Conservation (phyloP, 768 basidiomycete genomes). For the Lactifluus rugatus region DNA sequence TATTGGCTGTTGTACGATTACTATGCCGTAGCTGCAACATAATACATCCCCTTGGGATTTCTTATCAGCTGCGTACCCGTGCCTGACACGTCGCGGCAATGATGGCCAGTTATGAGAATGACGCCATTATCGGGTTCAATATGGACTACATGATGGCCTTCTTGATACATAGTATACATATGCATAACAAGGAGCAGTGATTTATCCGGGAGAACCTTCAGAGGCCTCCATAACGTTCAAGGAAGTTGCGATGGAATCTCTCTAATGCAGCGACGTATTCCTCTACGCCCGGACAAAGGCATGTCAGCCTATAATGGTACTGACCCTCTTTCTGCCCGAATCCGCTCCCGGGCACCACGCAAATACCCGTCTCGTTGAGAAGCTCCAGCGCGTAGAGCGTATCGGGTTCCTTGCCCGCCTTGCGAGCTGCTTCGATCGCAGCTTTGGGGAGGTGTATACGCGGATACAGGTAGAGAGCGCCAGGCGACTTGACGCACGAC, state of each 20-base stretch:
- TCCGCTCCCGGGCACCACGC: slow-evolving; percentile 86
- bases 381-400: slow-evolving; percentile 79
- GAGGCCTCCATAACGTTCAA: slow-evolving; percentile 35
- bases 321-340: slow-evolving; percentile 91
- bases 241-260: slow-evolving; percentile 55
- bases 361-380: slow-evolving; percentile 85
- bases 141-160: not conserved
- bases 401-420: slow-evolving; percentile 73
- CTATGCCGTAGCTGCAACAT: slow-evolving; percentile 1
- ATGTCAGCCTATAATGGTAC: slow-evolving; percentile 87
- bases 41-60: slow-evolving; percentile 1
- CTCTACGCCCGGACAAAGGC: slow-evolving; percentile 88
- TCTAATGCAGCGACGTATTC: slow-evolving; percentile 85
- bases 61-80: not conserved
- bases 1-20: slow-evolving; percentile 10
- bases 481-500: slow-evolving; percentile 80
- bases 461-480: slow-evolving; percentile 92
- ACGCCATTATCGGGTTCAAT: not conserved
- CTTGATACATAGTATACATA: not conserved
- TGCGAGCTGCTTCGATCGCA: slow-evolving; percentile 63
- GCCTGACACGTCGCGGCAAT: not conserved
- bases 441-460: slow-evolving; percentile 61
- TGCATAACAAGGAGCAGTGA: too few species aligned
- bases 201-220: not conserved
- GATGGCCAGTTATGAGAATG: not conserved